Base-by-base conservation (phyloP, 2,329 filamentous ascomycete genomes). In the Elsinoe perseae region DNA sequence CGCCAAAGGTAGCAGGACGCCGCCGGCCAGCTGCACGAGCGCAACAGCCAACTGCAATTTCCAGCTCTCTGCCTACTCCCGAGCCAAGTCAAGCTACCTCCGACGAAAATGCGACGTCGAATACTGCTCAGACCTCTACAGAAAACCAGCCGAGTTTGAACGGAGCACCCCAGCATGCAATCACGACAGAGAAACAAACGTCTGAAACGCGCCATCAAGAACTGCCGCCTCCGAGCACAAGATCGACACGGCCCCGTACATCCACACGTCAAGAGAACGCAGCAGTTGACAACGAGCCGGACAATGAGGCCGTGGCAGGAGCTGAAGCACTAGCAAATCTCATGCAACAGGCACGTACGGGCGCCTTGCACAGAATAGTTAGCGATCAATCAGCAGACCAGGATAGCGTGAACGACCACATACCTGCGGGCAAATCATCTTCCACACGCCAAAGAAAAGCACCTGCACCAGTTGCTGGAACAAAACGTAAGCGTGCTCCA, bases 1-100 rank as follows among this genome's bases (percentile, higher is more conserved):
- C 73, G 3, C 76, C 76, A 36, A 78, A 77, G 61, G 73, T 69
- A 48, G 68, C 70, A 27, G 68, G 69, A 38, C 72, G 75, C 52
- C 69, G 75, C 27, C 71, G 75, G 50, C 67, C 65, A 43, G 68
- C 67, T 21, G 64, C 66, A 6, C 58, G 65, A 20, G 56, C 55
- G 50, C 50, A 56, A 53, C 32, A 12, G 23, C 38, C 21, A 54
- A 4, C 53, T 30, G 18, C 28, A 57, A 69, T 27, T 42, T 18
- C n/a, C 34, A 52, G 46, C 23, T 38, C 46, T n/a, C 56, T 57
- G 28, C 12, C 34, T n/a, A 38, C 56, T n/a, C 50, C 59, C 9
- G 56, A 30, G 42, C 38, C 36, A 2, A 52, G 30, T 52, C 48
- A 52, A 20, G 20, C n/a, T 1, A 20, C 48, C 7, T n/a, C 28